Evolutionary conservation across 306 rosid species (phyloP), one percentile per base, ranked within the genome.

Genomic region (Castanea mollissima): DNA sequence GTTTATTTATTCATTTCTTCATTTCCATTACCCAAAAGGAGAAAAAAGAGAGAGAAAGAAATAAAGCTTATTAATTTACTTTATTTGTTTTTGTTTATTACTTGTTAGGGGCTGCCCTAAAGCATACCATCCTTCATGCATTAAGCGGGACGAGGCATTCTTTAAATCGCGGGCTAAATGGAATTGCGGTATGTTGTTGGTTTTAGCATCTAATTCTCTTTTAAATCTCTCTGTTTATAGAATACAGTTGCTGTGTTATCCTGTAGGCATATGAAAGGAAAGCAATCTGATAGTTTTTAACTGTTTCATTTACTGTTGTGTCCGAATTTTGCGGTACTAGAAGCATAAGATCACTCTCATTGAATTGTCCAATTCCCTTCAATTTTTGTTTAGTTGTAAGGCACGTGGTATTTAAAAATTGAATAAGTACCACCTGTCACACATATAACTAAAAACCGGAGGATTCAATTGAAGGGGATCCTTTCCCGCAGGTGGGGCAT

Each of bases 41-140:
- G 54, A 12, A 49, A 12, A 35, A 12, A 49, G 1, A 49, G 15
- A 19, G 11, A 4, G 72, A 4, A 4, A 49, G 16, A 19, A 8
- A 19, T 49, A 4, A 4, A 19, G 51, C 41, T 35, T 34, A 68
- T 67, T 41, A 41, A 41, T 41, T 41, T 41, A 41, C 46, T 41
- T 68, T 23, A n/a, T 9, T n/a, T 27, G 11, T 80, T 71, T 38
- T 78, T 31, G 65, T 9, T 78, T 78, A 15, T 65, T 83, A 20
- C 23, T 78, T 71, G 76, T 58, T 76, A 96, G 99, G 92, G 96
- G 93, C 41, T 96, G 99, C 68, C 99, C 98, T 11, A 96, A 96
- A 89, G 99, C 99, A 1, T 96, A 96, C 80, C 99, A 96, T 78
- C 97, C 97, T 0, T 65, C 97, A 4, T 96, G 99, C 86, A 82